Evolutionary conservation across 1,139 yeast species (phyloP).

Genomic region (Saccharomycopsis crataegensis): DNA sequence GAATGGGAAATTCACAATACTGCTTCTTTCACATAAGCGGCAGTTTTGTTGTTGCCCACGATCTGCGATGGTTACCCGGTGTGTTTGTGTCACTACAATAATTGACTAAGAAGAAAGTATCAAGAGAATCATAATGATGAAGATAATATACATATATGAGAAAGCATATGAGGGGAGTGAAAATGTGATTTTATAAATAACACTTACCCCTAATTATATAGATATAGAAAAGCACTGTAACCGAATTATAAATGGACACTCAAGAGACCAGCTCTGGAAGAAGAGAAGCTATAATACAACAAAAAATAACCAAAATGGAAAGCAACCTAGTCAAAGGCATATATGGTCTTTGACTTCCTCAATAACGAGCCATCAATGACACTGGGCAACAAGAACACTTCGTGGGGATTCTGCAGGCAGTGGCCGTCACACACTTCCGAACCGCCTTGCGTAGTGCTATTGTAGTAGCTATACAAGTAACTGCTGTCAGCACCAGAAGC

Average conservation of each 20-base stretch:
- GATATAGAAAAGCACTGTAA: too few relatives aligned
- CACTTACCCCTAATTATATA: too few relatives aligned
- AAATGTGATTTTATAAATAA: too few relatives aligned
- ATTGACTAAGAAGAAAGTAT: too few relatives aligned
- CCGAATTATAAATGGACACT: background rate
- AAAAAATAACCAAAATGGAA: background rate
- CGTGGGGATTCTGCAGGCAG: background rate
- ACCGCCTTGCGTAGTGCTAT: background rate
- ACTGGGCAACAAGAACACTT: slow-evolving; percentile 9
- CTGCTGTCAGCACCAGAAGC: background rate
- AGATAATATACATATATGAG: too few relatives aligned
- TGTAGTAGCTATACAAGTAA: background rate
- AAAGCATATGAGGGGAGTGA: too few relatives aligned
- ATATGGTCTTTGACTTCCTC: slow-evolving; percentile 16
- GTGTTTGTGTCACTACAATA: too few relatives aligned
- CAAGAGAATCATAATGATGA: too few relatives aligned
- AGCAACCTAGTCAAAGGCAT: slow-evolving; percentile 12
- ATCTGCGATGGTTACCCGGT: too few relatives aligned
- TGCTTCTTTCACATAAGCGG: too few relatives aligned
- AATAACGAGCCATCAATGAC: slow-evolving; percentile 12
- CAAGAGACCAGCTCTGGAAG: background rate
- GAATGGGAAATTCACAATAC: too few relatives aligned
- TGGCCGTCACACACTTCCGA: background rate
- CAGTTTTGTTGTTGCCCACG: too few relatives aligned
- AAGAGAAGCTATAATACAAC: background rate